Evolutionary conservation across 2,329 filamentous ascomycete genomes (phyloP).

Genomic region (Fusarium sp.): DNA sequence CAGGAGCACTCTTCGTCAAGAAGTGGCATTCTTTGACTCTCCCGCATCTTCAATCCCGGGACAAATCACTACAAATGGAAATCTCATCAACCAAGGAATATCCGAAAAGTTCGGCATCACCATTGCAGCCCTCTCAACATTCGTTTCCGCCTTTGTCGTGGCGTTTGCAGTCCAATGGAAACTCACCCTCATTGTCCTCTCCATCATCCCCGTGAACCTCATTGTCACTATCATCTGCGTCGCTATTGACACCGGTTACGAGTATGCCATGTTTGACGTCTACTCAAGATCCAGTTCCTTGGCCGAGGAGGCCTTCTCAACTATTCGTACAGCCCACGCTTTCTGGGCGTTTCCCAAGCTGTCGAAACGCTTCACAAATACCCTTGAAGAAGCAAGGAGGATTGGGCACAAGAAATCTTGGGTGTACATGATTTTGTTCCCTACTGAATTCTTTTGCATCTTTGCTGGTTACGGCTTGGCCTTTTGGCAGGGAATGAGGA

Average conservation of each 20-base stretch:
- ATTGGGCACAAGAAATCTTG: conserved; percentile 59
- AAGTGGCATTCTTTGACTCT: conserved; percentile 67
- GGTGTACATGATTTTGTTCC: conserved; percentile 59
- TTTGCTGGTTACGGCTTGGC: conserved; percentile 62
- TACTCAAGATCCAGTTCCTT: conserved; percentile 58
- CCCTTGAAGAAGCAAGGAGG: conserved; percentile 55
- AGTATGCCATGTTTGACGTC: conserved; percentile 59
- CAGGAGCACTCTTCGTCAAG: conserved; percentile 59
- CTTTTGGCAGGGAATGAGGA: conserved; percentile 65
- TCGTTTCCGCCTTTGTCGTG: conserved; percentile 56
- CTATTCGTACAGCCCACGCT: conserved; percentile 63
- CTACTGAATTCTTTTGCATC: conserved; percentile 61
- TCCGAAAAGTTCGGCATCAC: conserved; percentile 60
- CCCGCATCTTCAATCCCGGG: conserved; percentile 58
- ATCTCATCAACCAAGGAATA: conserved; percentile 59
- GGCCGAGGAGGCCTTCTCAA: conserved; percentile 63
- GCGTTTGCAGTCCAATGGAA: conserved; percentile 58
- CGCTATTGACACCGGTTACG: conserved; percentile 56
- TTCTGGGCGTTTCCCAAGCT: conserved; percentile 63
- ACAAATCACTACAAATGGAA: conserved; percentile 62
- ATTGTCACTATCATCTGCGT: conserved; percentile 56
- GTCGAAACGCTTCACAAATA: conserved; percentile 55
- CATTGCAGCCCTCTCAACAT: conserved; percentile 56
- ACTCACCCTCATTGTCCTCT: conserved; percentile 58
- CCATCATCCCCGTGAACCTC: conserved; percentile 60